Conservation (phyloP, 2,329 filamentous ascomycete species). For the Neonectria hederae region DNA sequence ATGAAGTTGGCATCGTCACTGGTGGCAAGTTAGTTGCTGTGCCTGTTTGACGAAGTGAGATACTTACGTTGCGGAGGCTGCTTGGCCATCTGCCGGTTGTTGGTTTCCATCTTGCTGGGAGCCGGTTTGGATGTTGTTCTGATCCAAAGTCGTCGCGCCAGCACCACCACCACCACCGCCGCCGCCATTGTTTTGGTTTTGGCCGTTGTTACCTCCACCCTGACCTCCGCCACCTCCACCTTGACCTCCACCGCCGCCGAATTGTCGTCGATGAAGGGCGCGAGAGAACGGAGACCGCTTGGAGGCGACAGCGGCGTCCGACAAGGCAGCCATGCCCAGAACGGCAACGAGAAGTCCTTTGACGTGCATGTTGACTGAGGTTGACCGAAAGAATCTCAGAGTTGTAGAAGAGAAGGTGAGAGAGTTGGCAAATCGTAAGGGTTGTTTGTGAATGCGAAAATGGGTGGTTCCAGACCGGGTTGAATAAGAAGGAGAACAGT, state of each 20-base stretch:
- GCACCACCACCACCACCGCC: slow-evolving; percentile 34
- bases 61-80: slow-evolving; percentile 62
- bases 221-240: neutral
- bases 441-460: slow-evolving; percentile 48
- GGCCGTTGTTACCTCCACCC: slow-evolving; percentile 34
- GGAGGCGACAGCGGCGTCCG: slow-evolving; percentile 56
- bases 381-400: slow-evolving; percentile 16
- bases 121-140: slow-evolving; percentile 59
- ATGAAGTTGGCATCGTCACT: slow-evolving; percentile 70
- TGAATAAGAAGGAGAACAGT: slow-evolving; percentile 44
- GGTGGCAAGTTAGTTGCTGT: slow-evolving; percentile 32
- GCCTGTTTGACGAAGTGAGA: neutral
- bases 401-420: slow-evolving; percentile 33
- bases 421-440: slow-evolving; percentile 23
- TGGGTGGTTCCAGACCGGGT: slow-evolving; percentile 61
- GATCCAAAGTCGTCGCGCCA: slow-evolving; percentile 50
- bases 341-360: slow-evolving; percentile 61
- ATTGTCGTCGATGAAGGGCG: slow-evolving; percentile 55
- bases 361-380: slow-evolving; percentile 59
- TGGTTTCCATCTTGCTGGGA: slow-evolving; percentile 60
- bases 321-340: slow-evolving; percentile 55
- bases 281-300: slow-evolving; percentile 50
- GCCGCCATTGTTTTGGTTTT: slow-evolving; percentile 29
- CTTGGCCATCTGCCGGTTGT: slow-evolving; percentile 56
- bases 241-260: slow-evolving; percentile 37